Base-by-base conservation (phyloP, 2,329 filamentous ascomycete genomes). In the Colletotrichum sansevieriae region DNA sequence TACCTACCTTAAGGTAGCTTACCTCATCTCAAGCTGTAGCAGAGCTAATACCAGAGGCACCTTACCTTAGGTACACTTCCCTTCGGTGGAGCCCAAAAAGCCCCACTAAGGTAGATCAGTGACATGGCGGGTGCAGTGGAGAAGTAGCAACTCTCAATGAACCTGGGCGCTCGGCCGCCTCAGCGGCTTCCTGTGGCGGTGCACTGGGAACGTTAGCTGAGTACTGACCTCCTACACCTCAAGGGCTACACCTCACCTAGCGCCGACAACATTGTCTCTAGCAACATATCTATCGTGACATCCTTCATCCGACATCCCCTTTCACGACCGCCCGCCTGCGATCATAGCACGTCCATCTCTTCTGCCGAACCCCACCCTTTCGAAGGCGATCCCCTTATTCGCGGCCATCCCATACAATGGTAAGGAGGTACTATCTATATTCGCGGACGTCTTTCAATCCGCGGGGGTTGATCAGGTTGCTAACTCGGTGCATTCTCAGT, bases 401-500 rank as follows among this genome's bases (percentile, higher is more conserved):
- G 33, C 33, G 20, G 56, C 43, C 29, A 47, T 44, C n/a, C 11
- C 33, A 47, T 15, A 65, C 62, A 60, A 69, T 69, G 66, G 66
- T 69, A 12, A 60, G 66, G 29, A 29, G 41, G 41, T 35, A 41
- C 29, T 39, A n/a, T 59, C 39, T 15, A n/a, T 25, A 7, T 29
- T 29, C 49, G 25, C 41, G 41, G 35, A 66, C 55, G 49, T 61
- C 47, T 61, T 56, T 18, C 15, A 15, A 13, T 55, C 20, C 13
- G 35, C 12, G 35, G 15, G 11, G n/a, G 37, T 7, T 29, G 29
- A 29, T 29, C 37, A 68, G 39, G 22, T 54, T 65, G 55, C 62
- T 69, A 18, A 69, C 44, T 57, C 12, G 13, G 43, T 6, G 12
- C 13, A 35, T 33, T 63, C 51, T 75, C 78, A 98, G 95, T 96